Conservation (phyloP, 805 yeast genomes). For the Starmerella sirachaensis region DNA sequence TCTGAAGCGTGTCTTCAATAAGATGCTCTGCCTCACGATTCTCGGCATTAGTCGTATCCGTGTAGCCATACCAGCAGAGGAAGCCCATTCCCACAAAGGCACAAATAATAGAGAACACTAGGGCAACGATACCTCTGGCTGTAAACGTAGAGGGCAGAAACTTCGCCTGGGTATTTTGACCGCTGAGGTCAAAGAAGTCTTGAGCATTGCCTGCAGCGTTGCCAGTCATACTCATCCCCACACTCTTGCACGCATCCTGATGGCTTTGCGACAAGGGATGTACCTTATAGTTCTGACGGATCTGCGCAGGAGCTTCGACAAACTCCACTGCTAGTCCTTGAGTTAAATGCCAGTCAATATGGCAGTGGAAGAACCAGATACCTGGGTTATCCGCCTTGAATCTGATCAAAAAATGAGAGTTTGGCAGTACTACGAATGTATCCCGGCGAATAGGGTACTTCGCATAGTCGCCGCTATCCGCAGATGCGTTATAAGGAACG, state of each 20-base stretch:
- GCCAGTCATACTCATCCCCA: conserved; percentile 46
- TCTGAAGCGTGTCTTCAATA: conserved; percentile 11
- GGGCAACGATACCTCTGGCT: conserved; percentile 85
- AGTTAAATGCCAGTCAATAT: conserved; percentile 93
- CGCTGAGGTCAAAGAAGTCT: conserved; percentile 50
- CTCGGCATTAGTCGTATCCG: conserved; percentile 38
- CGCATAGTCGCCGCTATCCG: conserved; percentile 44
- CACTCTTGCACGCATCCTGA: conserved; percentile 46
- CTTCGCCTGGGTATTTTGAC: conserved; percentile 58
- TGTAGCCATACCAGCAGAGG: conserved; percentile 73
- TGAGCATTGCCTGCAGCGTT: conserved; percentile 83
- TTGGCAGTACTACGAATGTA: conserved; percentile 63
- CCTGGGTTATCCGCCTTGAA: conserved; percentile 94
- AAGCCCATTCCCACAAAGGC: conserved; percentile 71
- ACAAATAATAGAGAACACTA: conserved; percentile 78
- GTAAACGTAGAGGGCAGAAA: conserved; percentile 82
- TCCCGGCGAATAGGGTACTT: conserved; percentile 78
- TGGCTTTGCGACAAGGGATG: conserved; percentile 41
- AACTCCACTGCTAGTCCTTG: conserved; percentile 81
- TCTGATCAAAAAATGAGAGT: conserved; percentile 74
- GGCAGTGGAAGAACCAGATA: conserved; percentile 98
- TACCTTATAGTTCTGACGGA: conserved; percentile 44
- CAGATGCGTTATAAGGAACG: conserved; percentile 43
- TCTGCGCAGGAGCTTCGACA: conserved; percentile 68
- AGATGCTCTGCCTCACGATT: conserved; percentile 16